Conservation (phyloP, 768 basidiomycete genomes). For the Lactarius pseudohatsudake region DNA sequence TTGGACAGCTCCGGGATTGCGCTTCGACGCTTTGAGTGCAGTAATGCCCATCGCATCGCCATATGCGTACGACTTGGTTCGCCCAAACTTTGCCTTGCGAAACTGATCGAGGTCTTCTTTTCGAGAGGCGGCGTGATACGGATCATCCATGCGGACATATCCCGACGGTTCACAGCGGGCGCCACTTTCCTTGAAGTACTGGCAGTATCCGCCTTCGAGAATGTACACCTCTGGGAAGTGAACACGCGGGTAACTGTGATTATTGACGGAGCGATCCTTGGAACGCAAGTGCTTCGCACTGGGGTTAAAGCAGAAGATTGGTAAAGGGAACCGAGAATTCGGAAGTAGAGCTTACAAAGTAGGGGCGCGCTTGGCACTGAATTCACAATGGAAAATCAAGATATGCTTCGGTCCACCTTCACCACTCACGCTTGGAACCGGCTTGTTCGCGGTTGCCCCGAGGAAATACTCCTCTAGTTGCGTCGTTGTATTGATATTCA, state of each 20-base stretch:
- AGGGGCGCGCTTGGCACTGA: constrained; percentile 91
- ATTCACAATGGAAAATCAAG: constrained; percentile 97
- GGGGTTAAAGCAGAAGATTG: background rate
- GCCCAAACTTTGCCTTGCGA: constrained; percentile 82
- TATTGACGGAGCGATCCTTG: constrained; percentile 86
- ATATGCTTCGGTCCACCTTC: constrained; percentile 75
- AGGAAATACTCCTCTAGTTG: constrained; percentile 83
- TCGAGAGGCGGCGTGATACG: constrained; percentile 73
- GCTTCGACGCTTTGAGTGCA: constrained; percentile 50
- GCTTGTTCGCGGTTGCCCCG: constrained; percentile 51
- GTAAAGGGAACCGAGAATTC: constrained; percentile 1
- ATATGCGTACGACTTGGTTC: constrained; percentile 90
- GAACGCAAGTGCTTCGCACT: constrained; percentile 94
- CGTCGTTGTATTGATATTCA: constrained; percentile 83
- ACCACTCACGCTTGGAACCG: constrained; percentile 71
- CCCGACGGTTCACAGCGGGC: constrained; percentile 74
- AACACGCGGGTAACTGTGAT: constrained; percentile 85
- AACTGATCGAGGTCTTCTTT: constrained; percentile 89
- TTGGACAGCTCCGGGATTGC: constrained; percentile 58
- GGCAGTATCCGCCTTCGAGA: constrained; percentile 93
- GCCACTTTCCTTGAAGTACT: constrained; percentile 72
- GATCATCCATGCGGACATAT: constrained; percentile 96
- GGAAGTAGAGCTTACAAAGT: constrained; percentile 70
- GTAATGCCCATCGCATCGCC: constrained; percentile 58
- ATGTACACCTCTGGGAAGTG: constrained; percentile 97